Conservation (phyloP, 139 green algal genomes). For the Tetradesmus obliquus region DNA sequence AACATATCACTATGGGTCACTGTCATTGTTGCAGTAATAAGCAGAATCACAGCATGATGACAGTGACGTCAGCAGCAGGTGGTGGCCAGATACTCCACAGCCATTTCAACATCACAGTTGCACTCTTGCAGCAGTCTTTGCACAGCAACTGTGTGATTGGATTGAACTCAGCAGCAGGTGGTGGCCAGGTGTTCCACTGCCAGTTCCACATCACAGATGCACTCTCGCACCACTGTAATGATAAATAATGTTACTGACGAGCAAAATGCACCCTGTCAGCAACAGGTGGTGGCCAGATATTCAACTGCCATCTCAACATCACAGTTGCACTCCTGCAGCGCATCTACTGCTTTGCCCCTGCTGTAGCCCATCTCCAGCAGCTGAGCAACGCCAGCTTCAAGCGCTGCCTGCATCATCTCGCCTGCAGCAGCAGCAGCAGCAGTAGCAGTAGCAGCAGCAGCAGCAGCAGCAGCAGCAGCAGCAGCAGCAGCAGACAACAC, state of each 20-base stretch:
- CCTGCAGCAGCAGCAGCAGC: not conserved
- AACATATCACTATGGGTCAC: too few species aligned
- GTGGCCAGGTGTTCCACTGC: too few species aligned
- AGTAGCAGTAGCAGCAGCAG: slow-evolving; percentile 6
- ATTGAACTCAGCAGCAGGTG: not conserved
- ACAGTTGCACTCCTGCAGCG: slow-evolving; percentile 69
- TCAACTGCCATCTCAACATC: slow-evolving; percentile 71
- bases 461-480: slow-evolving; percentile 1
- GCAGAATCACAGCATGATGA: not conserved
- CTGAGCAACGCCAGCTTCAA: slow-evolving; percentile 41
- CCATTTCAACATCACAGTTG: slow-evolving; percentile 62
- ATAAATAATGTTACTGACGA: too few species aligned
- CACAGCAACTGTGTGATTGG: not conserved
- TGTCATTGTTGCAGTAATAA: not conserved
- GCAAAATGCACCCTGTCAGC: not conserved
- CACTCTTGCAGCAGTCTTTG: slow-evolving; percentile 64
- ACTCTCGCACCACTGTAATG: not conserved
- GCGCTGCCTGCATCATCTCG: slow-evolving; percentile 30
- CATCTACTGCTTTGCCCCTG: slow-evolving; percentile 67
- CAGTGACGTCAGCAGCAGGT: slow-evolving; percentile 13
- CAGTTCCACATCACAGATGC: too few species aligned
- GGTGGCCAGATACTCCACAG: slow-evolving; percentile 72
- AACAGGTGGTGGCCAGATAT: slow-evolving; percentile 64
- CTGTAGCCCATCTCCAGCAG: slow-evolving; percentile 80
- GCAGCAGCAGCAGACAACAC: not conserved